phyloP scores from a whole-genome alignment of 257 asterid genomes.

The Solanum verrucosum region DNA sequence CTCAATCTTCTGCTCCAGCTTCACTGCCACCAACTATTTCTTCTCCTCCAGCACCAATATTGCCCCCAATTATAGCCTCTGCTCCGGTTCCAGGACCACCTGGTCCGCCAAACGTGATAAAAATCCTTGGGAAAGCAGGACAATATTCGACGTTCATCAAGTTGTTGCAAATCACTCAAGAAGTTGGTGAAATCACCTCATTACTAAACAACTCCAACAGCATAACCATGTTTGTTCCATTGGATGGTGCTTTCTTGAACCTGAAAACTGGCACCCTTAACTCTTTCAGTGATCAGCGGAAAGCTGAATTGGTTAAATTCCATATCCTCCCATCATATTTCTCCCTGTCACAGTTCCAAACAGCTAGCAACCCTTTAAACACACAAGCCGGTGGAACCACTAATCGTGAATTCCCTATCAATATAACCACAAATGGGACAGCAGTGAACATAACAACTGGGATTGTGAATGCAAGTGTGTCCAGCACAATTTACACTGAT shows the following conservation, averaged over 20 bases:
- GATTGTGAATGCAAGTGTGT: conserved; percentile 33
- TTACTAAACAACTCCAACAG: conserved; percentile 43
- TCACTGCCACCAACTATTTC: conserved; percentile 3
- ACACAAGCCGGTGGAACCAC: conserved; percentile 45
- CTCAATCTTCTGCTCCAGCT: neutral
- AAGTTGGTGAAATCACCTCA: conserved; percentile 30
- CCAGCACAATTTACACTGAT: conserved; percentile 25
- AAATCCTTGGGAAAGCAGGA: conserved; percentile 44
- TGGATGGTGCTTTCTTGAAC: conserved; percentile 32
- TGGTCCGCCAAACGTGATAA: conserved; percentile 28
- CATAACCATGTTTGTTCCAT: conserved; percentile 34
- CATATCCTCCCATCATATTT: conserved; percentile 26
- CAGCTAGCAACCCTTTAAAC: conserved; percentile 34
- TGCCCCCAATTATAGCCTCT: neutral
- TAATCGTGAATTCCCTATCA: conserved; percentile 20
- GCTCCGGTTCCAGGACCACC: conserved; percentile 27
- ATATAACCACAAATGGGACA: conserved; percentile 31
- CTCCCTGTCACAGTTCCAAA: conserved; percentile 32
- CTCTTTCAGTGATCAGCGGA: conserved; percentile 26
- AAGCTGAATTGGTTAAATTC: conserved; percentile 29
- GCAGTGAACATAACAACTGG: conserved; percentile 42
- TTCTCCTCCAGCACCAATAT: neutral
- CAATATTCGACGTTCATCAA: conserved; percentile 38
- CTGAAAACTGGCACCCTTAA: conserved; percentile 36
- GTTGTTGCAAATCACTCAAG: conserved; percentile 39